phyloP scores from a whole-genome alignment of 352 stramenopile species.

The Globisporangium apiculatum region DNA sequence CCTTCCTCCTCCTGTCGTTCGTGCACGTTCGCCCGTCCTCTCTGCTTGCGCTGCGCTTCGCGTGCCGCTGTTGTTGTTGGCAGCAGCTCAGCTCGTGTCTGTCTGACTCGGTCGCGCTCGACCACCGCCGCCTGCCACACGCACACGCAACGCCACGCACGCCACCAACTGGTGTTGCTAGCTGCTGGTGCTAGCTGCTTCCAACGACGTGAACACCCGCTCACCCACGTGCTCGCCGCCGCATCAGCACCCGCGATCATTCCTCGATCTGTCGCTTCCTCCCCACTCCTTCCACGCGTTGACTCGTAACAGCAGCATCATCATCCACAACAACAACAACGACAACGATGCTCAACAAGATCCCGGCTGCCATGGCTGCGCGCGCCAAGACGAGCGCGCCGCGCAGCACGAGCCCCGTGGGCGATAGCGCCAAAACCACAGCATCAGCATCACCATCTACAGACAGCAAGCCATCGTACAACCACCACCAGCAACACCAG shows the following conservation, averaged over 20 bases:
- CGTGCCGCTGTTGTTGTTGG: not conserved
- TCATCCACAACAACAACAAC: not conserved
- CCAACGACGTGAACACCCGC: not conserved
- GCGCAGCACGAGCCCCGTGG: slow-evolving; percentile 12
- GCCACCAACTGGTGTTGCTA: not conserved
- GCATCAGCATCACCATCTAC: not conserved
- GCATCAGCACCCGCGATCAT: not conserved
- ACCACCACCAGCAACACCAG: not conserved
- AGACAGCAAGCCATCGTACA: not conserved
- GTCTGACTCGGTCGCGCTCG: not conserved
- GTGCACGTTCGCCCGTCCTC: no score
- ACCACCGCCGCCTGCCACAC: not conserved
- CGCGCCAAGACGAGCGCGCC: slow-evolving; percentile 25
- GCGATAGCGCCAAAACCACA: slow-evolving; percentile 1
- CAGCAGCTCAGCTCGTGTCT: not conserved
- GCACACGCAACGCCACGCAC: not conserved
- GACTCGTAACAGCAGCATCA: not conserved
- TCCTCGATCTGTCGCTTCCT: not conserved
- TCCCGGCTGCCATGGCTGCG: slow-evolving; percentile 17
- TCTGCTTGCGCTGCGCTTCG: not conserved
- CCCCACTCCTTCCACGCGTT: not conserved
- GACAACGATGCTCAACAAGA: slow-evolving; percentile 19
- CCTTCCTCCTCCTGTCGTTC: no score
- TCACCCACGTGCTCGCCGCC: not conserved
- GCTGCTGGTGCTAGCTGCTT: not conserved